Conservation (phyloP, 2,329 filamentous ascomycete species). For the Phialemoniopsis sp. region DNA sequence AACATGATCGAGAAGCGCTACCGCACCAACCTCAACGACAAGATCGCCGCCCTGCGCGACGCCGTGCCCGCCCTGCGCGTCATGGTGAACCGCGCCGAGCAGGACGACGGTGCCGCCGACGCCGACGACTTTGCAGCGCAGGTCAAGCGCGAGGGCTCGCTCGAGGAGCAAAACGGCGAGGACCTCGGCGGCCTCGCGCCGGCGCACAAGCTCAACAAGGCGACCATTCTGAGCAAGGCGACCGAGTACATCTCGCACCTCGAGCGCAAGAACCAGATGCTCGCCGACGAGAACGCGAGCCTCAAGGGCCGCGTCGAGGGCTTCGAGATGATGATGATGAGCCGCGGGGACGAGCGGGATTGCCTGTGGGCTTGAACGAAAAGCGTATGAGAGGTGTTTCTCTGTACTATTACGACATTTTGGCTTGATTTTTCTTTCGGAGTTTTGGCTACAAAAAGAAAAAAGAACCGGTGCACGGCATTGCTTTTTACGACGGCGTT, state of each 20-base stretch:
- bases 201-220: slow-evolving; percentile 37
- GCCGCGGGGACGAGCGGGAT: slow-evolving; percentile 8
- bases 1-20: slow-evolving; percentile 86
- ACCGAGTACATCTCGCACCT: slow-evolving; percentile 30
- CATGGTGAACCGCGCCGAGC: slow-evolving; percentile 31
- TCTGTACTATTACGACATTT: no score
- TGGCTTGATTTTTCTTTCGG: no score
- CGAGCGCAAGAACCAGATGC: slow-evolving; percentile 26
- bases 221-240: slow-evolving; percentile 34
- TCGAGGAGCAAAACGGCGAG: slow-evolving; percentile 18
- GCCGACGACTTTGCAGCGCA: slow-evolving; percentile 20
- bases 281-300: slow-evolving; percentile 40
- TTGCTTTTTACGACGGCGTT: no score
- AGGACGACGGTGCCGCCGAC: slow-evolving; percentile 14
- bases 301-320: slow-evolving; percentile 29
- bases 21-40: slow-evolving; percentile 79
- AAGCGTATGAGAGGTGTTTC: no score
- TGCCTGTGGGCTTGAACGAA: slow-evolving; percentile 12
- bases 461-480: no score
- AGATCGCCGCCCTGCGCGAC: slow-evolving; percentile 72
- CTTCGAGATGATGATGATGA: slow-evolving; percentile 24
- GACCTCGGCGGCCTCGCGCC: slow-evolving; percentile 24
- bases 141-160: slow-evolving; percentile 28
- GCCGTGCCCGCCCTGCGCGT: slow-evolving; percentile 56
- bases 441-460: no score